Evolutionary conservation across 345 rosid genomes (phyloP), one percentile per base, ranked within the genome.

Genomic region (Citrus hindsii): DNA sequence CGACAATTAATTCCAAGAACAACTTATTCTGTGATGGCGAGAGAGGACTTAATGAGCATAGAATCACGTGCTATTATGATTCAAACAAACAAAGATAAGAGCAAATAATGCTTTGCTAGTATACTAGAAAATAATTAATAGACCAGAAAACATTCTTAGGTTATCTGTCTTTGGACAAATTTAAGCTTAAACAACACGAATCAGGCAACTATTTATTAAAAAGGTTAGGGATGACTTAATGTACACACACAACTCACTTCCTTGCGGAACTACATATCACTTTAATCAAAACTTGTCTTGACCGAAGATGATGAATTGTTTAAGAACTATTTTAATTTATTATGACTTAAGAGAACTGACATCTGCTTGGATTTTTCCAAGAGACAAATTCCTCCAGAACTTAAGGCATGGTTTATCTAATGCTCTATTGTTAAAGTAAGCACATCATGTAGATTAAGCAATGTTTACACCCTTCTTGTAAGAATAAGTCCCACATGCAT

Each of bases 271-370:
- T 69, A 16, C 76, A 56, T 33, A 33, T 33, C 61, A 65, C 40
- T 78, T 78, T 70, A 59, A 67, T 77, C 28, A 74, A 55, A 76
- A 80, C 62, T 80, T 82, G 84, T 62, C 79, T 78, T 78, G 84
- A 76, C 77, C 35, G 73, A 16, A 62, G 69, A 78, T 58, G 46
- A 73, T 69, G 56, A 59, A 30, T 65, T 60, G 66, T 35, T 68
- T 10, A 53, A 53, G 22, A 51, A 53, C 64, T 67, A 58, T 14
- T 13, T n/a, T 73, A 55, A 28, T 25, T 60, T 73, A 25, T 64
- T 76, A 67, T 38, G 33, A 14, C 48, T 64, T 69, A 79, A 68
- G 28, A 32, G 7, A 21, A 64, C 24, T 76, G 63, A 51, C 9
- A 64, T 69, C 77, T 68, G 10, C 73, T 79, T 75, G 83, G 82